Percentiles rank a stretch among this genome's conserved stretches.
Conservation (phyloP, 192 early-diverging fungal genomes). For the Geranomyces variabilis region DNA sequence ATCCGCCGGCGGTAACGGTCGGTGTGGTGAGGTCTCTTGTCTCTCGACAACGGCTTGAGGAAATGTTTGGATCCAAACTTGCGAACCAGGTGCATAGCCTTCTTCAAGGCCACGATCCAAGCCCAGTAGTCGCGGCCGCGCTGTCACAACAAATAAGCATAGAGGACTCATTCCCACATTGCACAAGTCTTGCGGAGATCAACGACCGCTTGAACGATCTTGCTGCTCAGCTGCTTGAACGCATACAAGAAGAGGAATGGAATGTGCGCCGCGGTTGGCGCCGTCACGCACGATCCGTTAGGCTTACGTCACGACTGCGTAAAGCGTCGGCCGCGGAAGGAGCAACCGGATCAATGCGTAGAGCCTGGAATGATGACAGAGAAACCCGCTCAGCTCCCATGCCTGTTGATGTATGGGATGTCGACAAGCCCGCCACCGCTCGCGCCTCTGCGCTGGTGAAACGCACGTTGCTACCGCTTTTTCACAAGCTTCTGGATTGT, state of each 20-base stretch:
- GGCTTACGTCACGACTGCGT: constrained; percentile 29
- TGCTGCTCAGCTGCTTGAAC: constrained; percentile 27
- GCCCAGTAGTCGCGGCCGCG: constrained; percentile 27
- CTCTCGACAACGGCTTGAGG: not conserved
- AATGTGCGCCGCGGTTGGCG: constrained; percentile 23
- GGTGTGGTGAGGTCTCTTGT: not conserved
- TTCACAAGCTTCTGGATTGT: not conserved
- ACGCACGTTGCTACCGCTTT: not conserved
- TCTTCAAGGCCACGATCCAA: constrained; percentile 33
- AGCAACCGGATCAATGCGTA: no score
- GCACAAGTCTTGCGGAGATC: constrained; percentile 28
- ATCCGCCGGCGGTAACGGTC: not conserved
- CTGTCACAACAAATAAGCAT: constrained; percentile 39
- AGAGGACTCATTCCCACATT: constrained; percentile 48
- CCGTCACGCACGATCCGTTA: constrained; percentile 27
- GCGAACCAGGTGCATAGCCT: constrained; percentile 5
- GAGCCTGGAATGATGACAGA: constrained; percentile 19
- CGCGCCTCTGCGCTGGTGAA: constrained; percentile 1
- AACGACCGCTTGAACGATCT: constrained; percentile 17
- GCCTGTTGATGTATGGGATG: constrained; percentile 39
- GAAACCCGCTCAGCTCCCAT: constrained; percentile 23
- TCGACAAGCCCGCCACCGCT: not conserved
- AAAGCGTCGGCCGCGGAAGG: not conserved
- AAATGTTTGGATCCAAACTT: not conserved
- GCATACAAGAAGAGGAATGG: constrained; percentile 36